phyloP scores from a whole-genome alignment of 148 eudicot genomes.

The Chenopodium berlandieri region DNA sequence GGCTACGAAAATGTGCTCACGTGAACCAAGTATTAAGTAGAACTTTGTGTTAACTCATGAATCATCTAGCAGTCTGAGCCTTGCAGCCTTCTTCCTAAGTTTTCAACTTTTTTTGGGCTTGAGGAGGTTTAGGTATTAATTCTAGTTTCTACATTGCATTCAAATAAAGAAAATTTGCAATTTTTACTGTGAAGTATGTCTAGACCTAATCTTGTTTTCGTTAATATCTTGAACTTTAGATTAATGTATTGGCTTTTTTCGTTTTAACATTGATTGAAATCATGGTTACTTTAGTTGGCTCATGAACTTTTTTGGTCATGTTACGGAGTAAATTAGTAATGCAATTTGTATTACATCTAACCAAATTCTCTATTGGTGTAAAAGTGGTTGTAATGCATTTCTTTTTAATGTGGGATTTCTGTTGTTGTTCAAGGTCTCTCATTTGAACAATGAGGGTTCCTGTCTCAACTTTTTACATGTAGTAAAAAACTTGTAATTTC shows the following conservation, averaged over 20 bases:
- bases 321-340: no score
- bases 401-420: background rate
- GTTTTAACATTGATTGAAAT: no score
- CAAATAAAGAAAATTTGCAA: no score
- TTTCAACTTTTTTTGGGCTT: background rate
- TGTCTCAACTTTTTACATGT: background rate
- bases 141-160: background rate
- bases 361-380: background rate
- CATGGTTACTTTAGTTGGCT: no score
- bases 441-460: background rate
- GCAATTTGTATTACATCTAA: background rate
- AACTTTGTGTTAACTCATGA: background rate
- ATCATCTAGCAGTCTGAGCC: background rate
- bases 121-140: background rate
- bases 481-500: background rate
- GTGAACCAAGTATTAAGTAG: background rate
- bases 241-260: no score
- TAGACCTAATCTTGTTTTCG: no score
- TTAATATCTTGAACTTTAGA: no score
- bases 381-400: background rate
- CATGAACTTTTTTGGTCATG: no score
- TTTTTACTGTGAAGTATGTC: background rate
- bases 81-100: background rate
- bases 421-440: background rate
- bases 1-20: background rate